Evolutionary conservation across 2,329 filamentous ascomycete genomes (phyloP).

Genomic region (Trichophyton rubrum): DNA sequence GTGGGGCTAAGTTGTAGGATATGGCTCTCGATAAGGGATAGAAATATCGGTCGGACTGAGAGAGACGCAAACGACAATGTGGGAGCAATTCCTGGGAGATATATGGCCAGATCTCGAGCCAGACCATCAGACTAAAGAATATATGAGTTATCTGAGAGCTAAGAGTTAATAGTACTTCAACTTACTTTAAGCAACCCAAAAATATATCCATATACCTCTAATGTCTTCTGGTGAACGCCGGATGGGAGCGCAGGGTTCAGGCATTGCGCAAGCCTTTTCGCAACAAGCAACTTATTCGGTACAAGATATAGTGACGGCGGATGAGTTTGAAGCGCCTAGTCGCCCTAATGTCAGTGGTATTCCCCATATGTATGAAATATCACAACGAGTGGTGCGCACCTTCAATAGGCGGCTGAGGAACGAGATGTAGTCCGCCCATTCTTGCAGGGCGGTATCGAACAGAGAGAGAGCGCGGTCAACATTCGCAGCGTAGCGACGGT

Average conservation of each 20-base stretch:
- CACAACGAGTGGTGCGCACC: constrained; percentile 35
- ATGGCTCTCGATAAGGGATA: constrained; percentile 70
- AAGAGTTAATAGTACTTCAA: background rate
- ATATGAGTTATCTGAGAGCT: constrained; percentile 15
- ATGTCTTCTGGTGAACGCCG: constrained; percentile 90
- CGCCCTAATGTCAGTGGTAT: background rate
- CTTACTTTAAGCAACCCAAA: constrained; percentile 67
- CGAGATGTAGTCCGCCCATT: constrained; percentile 99
- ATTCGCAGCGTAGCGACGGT: constrained; percentile 77
- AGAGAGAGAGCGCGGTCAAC: constrained; percentile 78
- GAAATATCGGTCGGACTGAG: constrained; percentile 72
- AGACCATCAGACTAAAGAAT: constrained; percentile 51
- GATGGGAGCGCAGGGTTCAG: constrained; percentile 86
- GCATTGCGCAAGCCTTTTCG: constrained; percentile 88
- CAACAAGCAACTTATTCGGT: constrained; percentile 69
- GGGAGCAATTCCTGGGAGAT: constrained; percentile 76
- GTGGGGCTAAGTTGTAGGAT: constrained; percentile 59
- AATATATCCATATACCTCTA: constrained; percentile 85
- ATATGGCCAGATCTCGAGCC: constrained; percentile 69
- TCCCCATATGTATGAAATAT: background rate
- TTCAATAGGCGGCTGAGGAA: constrained; percentile 86
- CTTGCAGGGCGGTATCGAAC: constrained; percentile 86
- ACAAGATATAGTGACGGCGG: constrained; percentile 59
- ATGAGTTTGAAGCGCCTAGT: constrained; percentile 76
- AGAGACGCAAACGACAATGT: constrained; percentile 91